Evolutionary conservation across 805 yeast genomes (phyloP), one percentile per base, ranked within the genome.

Genomic region (Ogataea degrootiae): DNA sequence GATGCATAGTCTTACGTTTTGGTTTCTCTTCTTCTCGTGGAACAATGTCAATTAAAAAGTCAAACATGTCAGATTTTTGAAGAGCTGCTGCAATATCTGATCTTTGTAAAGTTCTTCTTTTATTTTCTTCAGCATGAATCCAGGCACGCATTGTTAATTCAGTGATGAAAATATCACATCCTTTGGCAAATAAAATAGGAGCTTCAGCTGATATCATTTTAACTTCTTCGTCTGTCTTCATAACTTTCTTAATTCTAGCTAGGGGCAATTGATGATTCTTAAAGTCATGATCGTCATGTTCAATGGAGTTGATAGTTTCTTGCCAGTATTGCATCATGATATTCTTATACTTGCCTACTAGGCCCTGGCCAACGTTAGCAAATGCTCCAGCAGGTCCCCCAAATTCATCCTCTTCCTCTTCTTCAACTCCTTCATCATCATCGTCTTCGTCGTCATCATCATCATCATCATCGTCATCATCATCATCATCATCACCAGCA

Each of bases 121-220:
- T 94, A 70, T 88, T 88, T 60, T 89, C 97, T 66, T 94, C 98
- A 3, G 98, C 97, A 59, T 91, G 97, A 52, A 94, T 89, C 99
- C 99, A 94, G 7, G 99, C 97, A 49, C 99, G 76, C 97, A 94
- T 91, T 14, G 99, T 91, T 46, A 94, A 72, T 65, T 94, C 99
- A 0, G 99, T 91, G 57, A 94, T 92, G 68, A 94, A 94, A 34
- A 94, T 83, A 64, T 94, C 99, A 68, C 99, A 94, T 1, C 98
- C 98, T 66, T 94, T 94, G 41, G 99, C 98, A 71, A 94, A 94
- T 50, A 94, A 69, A 34, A 94, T 90, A 2, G 99, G 99, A 0
- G 98, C 98, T 69, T 94, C 99, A 2, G 99, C 98, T 53, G 94
- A 82, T 48, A 94, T 94, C 99, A 94, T 94, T 54, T 90, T 80